Evolutionary conservation across 176 grass and related monocot genomes (phyloP), one percentile per base, ranked within the genome.

Genomic region (Ensete glaucum): DNA sequence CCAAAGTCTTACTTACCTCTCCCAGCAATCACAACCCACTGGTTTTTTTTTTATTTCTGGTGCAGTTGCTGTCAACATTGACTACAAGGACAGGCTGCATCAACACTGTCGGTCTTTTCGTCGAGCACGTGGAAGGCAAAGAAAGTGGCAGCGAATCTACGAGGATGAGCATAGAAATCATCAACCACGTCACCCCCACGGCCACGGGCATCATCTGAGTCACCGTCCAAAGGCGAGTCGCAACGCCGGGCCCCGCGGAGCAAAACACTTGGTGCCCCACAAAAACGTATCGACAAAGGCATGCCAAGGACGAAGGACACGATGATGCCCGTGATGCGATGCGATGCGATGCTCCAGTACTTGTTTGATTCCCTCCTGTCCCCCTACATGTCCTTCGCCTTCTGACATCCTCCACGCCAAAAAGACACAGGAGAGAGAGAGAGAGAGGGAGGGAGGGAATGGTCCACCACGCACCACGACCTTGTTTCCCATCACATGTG

Each of bases 301-400:
- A 24, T 64, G 62, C 25, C 62, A 19, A 24, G 21, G 62, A 64
- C 20, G 24, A 64, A 64, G 62, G 62, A 64, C n/a, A 64, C 24
- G 62, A 25, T 64, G 62, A 64, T 64, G 62, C 62, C 62, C 62
- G 62, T 64, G 62, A 64, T 64, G 62, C 22, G 22, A 64, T 64
- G 9, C 62, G 62, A 64, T 64, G 62, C 22, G 22, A 64, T 64
- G 9, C 62, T 19, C 15, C 55, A 57, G 16, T 57, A n/a, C 55
- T 57, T 57, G 8, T 25, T 64, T 6, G 25, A 64, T 64, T 24
- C 62, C 21, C 11, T 9, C 20, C 6, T 64, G 62, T 64, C 24
- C 62, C 21, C 62, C 62, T 11, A 12, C 22, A 2, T 11, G 21
- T 57, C 55, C 55, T 57, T 57, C 17, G 13, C 55, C 22, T 0